phyloP scores from a whole-genome alignment of 441 rosid species.

The Bocquillonia castaneifolia region DNA sequence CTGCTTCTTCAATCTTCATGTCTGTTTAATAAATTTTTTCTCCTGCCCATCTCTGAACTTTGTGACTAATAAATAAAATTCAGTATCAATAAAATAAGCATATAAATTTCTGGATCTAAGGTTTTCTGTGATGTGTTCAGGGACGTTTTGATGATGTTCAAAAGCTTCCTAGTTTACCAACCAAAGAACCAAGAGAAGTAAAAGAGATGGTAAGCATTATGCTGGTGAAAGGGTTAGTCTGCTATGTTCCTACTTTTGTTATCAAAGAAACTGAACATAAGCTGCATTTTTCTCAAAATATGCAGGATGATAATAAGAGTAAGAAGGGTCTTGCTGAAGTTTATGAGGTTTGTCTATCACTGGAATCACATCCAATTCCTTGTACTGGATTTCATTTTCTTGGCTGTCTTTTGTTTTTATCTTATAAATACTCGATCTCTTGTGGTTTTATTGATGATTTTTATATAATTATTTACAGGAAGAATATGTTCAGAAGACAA shows the following conservation, averaged over 20 bases:
- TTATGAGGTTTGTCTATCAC: constrained; percentile 66
- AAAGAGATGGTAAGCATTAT: constrained; percentile 60
- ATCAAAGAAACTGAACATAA: constrained; percentile 6
- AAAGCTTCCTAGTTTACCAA: constrained; percentile 48
- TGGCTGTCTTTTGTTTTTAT: neutral
- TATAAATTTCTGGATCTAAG: too few relatives aligned
- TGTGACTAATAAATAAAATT: neutral
- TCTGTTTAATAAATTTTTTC: neutral
- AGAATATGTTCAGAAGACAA: constrained; percentile 64
- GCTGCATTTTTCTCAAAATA: constrained; percentile 21
- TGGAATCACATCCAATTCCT: neutral
- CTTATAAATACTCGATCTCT: neutral
- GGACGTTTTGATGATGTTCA: constrained; percentile 70
- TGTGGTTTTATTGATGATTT: constrained; percentile 4
- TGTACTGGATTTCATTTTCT: neutral
- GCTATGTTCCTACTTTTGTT: neutral
- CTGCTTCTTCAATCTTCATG: neutral
- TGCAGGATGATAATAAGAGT: constrained; percentile 90
- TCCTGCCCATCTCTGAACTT: neutral
- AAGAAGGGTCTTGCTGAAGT: constrained; percentile 88
- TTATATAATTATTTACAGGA: constrained; percentile 46
- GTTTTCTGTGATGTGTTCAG: constrained; percentile 32
- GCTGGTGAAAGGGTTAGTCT: constrained; percentile 8
- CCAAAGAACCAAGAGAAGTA: constrained; percentile 57
- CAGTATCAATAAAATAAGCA: too few relatives aligned